Base-by-base conservation (phyloP, 768 basidiomycete species). In the Psilocybe subaeruginosa region DNA sequence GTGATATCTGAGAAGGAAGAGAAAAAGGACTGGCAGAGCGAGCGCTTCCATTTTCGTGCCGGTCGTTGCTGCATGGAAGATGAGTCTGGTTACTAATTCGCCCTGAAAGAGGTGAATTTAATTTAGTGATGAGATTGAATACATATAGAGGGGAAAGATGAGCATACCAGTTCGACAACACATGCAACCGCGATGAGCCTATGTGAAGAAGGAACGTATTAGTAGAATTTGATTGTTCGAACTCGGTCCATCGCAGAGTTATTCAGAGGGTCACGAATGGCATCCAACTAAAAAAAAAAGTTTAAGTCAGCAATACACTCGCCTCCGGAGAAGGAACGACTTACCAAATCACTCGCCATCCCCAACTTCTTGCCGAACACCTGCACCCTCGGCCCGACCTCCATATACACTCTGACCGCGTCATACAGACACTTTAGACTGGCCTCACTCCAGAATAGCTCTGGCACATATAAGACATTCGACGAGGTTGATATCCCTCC, bases 381-480 rank as follows among this genome's bases (percentile, higher is more conserved):
- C 70, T 89, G 85, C 31, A 96, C 94, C 37, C 96, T 75, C 3
- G 82, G 85, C 37, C 85, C 87, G 55, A 97, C 94, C 74, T 98
- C 96, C 84, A 97, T 93, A 70, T 98, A 98, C 66, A 95, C 95
- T 59, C 94, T 80, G 50, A 96, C 94, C 0, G 95, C 94, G 66
- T 95, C 93, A 70, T 98, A 98, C 37, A 98, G 74, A 30, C 87
- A 90, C 68, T 91, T 91, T 66, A 97, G 76, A 65, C 91, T 95
- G 11, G 94, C 95, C 71, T 97, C 95, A 54, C 87, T 89, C 96
- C 95, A 97, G 74, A 98, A 98, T 49, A 98, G 76, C 70, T 95
- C 94, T 0, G 95, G 95, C 4, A 93, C 90, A 69, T 97, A 95
- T 1, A 98, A 82, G 31, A 98, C 93, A 68, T 96, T 97, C 23